These are phyloP conservation scores for Nasturtium officinale DNA, from an alignment of 345 rosid genomes.

Conservation along the genomic window DNA sequence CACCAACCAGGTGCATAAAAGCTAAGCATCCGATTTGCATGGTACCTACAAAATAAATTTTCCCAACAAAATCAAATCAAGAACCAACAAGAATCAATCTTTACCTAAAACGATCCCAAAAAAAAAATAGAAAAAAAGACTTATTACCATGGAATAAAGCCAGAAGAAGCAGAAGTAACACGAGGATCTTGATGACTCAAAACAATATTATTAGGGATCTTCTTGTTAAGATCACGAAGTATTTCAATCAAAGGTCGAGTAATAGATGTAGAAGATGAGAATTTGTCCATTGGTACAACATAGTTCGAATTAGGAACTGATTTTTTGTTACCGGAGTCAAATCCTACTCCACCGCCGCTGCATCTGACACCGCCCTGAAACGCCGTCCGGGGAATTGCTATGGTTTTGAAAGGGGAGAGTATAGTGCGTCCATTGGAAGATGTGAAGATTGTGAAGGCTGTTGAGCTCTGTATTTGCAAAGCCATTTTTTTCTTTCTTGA, in stretches of 20 bases:
- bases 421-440: background rate
- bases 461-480: slow-evolving; percentile 25
- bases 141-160: slow-evolving; percentile 75
- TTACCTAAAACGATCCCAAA: background rate
- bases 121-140: background rate
- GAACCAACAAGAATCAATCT: background rate
- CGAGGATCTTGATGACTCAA: slow-evolving; percentile 47
- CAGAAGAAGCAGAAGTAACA: slow-evolving; percentile 43
- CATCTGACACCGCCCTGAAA: slow-evolving; percentile 32
- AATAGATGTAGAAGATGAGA: slow-evolving; percentile 67
- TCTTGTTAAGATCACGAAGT: slow-evolving; percentile 93
- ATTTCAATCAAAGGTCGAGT: slow-evolving; percentile 93
- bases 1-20: slow-evolving; percentile 99
- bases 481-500: slow-evolving; percentile 29
- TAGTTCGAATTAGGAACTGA: slow-evolving; percentile 84
- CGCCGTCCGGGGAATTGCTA: slow-evolving; percentile 17
- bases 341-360: slow-evolving; percentile 37
- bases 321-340: slow-evolving; percentile 51
- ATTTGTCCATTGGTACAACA: slow-evolving; percentile 86
- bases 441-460: slow-evolving; percentile 13
- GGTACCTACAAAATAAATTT: slow-evolving; percentile 57
- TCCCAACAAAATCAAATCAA: slow-evolving; percentile 22
- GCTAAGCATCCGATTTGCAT: slow-evolving; percentile 97
- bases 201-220: slow-evolving; percentile 87
- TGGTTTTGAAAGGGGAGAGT: background rate